A percentile compares a stretch with the other conserved stretches of the same genome.
phyloP scores from a whole-genome alignment of 495 filamentous ascomycete genomes.

The Talaromyces liani region DNA sequence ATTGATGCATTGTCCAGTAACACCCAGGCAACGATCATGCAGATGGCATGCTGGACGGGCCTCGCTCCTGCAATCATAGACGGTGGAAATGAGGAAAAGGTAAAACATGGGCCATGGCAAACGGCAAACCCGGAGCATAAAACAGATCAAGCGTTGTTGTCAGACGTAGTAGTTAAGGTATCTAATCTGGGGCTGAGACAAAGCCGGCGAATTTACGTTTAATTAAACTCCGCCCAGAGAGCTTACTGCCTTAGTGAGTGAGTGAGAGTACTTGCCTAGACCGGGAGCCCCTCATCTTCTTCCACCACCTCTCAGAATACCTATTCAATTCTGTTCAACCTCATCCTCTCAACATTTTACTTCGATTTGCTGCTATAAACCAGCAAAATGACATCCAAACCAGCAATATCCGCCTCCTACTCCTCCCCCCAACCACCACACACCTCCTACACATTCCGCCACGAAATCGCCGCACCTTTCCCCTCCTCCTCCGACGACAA shows the following conservation, averaged over 20 bases:
- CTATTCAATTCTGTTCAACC: too few species aligned
- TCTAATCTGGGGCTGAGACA: neutral
- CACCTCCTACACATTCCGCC: slow-evolving; percentile 32
- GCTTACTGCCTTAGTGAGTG: neutral
- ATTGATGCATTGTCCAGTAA: slow-evolving; percentile 7
- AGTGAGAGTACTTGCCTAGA: neutral
- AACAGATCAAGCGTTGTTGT: neutral
- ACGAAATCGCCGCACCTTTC: slow-evolving; percentile 30
- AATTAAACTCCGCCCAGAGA: neutral
- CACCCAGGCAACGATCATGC: slow-evolving; percentile 8
- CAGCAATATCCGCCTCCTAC: slow-evolving; percentile 49
- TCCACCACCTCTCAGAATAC: too few species aligned
- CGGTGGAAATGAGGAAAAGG: neutral
- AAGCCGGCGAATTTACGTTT: neutral
- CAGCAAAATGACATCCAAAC: neutral
- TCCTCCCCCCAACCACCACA: slow-evolving; percentile 35
- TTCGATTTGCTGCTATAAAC: too few species aligned
- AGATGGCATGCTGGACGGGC: neutral
- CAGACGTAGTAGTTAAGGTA: neutral
- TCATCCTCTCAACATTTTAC: neutral
- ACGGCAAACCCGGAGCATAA: neutral
- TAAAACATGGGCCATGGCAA: neutral
- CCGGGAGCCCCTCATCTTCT: neutral
- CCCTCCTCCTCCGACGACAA: neutral
- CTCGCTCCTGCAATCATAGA: neutral